These are phyloP conservation scores for Colletotrichum shisoi DNA, from an alignment of 2,329 filamentous ascomycete species.

Conservation along the genomic window DNA sequence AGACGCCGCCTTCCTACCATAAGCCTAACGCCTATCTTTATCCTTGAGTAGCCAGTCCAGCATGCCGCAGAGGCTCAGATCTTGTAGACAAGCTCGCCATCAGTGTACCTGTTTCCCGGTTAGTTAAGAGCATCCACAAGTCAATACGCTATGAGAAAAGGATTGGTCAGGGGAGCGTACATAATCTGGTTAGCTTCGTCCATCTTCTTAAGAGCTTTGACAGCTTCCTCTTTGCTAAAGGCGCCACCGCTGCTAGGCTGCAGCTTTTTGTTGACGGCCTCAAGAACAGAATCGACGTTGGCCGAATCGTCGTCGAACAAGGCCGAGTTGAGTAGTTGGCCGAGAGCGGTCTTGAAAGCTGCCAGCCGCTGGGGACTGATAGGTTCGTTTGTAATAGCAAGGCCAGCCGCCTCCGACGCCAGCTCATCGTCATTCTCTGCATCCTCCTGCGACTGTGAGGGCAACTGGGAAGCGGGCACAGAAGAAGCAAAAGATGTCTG, in stretches of 20 bases:
- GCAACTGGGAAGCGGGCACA: slow-evolving; percentile 75
- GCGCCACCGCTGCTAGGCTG: slow-evolving; percentile 59
- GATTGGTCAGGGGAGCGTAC: slow-evolving; percentile 62
- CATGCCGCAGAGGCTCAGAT: slow-evolving; percentile 55
- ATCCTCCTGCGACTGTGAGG: slow-evolving; percentile 55
- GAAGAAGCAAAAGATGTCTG: slow-evolving; percentile 80
- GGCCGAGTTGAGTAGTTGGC: slow-evolving; percentile 79
- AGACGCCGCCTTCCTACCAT: slow-evolving; percentile 3
- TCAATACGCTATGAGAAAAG: neutral
- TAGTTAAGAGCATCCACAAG: slow-evolving; percentile 3
- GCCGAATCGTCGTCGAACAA: slow-evolving; percentile 91
- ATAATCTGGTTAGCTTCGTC: slow-evolving; percentile 89
- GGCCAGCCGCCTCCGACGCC: slow-evolving; percentile 52
- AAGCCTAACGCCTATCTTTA: slow-evolving; percentile 15
- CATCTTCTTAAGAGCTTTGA: slow-evolving; percentile 80
- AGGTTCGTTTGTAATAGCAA: slow-evolving; percentile 56
- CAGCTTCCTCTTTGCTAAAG: slow-evolving; percentile 77
- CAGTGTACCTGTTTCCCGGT: slow-evolving; percentile 58
- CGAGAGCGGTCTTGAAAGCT: slow-evolving; percentile 81
- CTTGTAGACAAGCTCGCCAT: slow-evolving; percentile 74
- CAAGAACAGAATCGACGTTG: slow-evolving; percentile 75
- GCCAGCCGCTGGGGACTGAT: slow-evolving; percentile 71
- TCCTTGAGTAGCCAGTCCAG: neutral
- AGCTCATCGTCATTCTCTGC: slow-evolving; percentile 57
- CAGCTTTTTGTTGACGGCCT: slow-evolving; percentile 79